A percentile compares a stretch with the other conserved stretches of the same genome.
Conservation (phyloP, 164 flowering plant genomes). For the Vitis labrusca region DNA sequence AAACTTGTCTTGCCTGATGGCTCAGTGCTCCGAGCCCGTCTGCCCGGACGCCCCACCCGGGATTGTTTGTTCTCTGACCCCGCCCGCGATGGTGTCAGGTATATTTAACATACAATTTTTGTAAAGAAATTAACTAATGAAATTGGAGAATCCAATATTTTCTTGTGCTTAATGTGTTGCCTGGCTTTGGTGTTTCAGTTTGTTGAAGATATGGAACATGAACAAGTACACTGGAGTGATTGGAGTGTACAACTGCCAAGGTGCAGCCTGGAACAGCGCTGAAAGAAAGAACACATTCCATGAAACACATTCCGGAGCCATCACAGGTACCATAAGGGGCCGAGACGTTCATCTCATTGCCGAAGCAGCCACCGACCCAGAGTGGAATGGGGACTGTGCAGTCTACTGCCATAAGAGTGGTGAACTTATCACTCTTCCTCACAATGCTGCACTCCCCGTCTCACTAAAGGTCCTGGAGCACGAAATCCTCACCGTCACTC, state of each 20-base stretch:
- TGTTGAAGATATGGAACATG: constrained; percentile 98
- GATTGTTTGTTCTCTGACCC: constrained; percentile 91
- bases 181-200: constrained; percentile 34
- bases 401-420: constrained; percentile 51
- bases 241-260: constrained; percentile 96
- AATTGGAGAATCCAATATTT: background rate
- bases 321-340: constrained; percentile 54
- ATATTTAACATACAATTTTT: background rate
- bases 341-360: constrained; percentile 71
- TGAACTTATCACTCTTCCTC: constrained; percentile 46
- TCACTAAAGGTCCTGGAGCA: constrained; percentile 72
- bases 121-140: too few relatives aligned
- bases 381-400: constrained; percentile 70
- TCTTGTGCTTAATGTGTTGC: background rate
- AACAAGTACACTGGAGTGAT: constrained; percentile 89
- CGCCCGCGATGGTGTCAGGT: constrained; percentile 86
- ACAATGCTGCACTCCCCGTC: constrained; percentile 53
- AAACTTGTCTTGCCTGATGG: constrained; percentile 96
- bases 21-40: constrained; percentile 73
- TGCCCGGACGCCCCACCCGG: constrained; percentile 84
- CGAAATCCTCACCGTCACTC: constrained; percentile 66
- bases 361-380: constrained; percentile 45
- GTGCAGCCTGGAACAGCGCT: constrained; percentile 83
- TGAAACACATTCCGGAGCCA: constrained; percentile 43
- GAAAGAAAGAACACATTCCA: constrained; percentile 78